Base-by-base conservation (phyloP, 1,284 basidiomycete genomes). In the Trametes polyzona region DNA sequence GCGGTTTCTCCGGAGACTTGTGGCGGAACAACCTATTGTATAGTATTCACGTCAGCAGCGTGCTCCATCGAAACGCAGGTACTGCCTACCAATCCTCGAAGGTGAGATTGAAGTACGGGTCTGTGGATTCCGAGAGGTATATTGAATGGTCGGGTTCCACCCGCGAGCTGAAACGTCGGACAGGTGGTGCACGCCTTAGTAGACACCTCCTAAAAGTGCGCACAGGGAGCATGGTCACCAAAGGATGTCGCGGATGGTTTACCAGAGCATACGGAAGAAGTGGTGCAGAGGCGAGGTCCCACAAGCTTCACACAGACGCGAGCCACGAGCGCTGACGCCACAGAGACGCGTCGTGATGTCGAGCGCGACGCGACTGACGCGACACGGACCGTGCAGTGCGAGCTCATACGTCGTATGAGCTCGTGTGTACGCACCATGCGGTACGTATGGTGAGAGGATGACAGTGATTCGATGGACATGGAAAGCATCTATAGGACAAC, bases 41-140 rank as follows among this genome's bases (percentile, higher is more conserved):
- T 7, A 52, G 32, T 53, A 27, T 19, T 9, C 10, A 8, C 49
- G 40, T n/a, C n/a, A n/a, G n/a, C n/a, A 32, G 32, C 32, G 57
- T 48, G 46, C 32, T 26, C 32, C 26, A n/a, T n/a, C 33, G n/a
- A 4, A 12, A 23, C 7, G 21, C 46, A 19, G 21, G 5, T 39
- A 33, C 52, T 49, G 27, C 85, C 59, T 35, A 95, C 95, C 94
- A 96, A 72, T 98, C 95, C 73, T 99, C 96, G 50, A 94, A 84
- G 0, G 92, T 87, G 29, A 99, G 83, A 72, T 99, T 98, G 76
- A 98, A 97, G 74, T 90, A 94, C 1, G 96, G 94, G 68, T 95
- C 83, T 0, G 83, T 84, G 12, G 94, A 95, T 17, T 79, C 79
- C 0, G 95, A 98, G 16, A 96, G 76, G 71, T 93, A 96, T 39